Evolutionary conservation across 345 rosid species (phyloP).

Genomic region (Bruguiera gymnorhiza): DNA sequence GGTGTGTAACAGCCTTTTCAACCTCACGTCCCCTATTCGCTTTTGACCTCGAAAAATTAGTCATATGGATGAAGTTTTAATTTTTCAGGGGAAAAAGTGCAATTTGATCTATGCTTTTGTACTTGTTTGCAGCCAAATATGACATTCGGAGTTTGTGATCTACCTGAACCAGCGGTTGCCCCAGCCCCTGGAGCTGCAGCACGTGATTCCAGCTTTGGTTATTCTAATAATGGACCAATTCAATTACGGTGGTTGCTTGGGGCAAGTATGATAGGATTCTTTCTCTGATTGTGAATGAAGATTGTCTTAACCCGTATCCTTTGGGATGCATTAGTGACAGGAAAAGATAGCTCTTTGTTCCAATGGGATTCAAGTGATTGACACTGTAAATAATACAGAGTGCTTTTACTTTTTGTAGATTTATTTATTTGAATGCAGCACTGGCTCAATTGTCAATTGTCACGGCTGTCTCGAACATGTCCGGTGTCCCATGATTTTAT

Average conservation of each 20-base stretch:
- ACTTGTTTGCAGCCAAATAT: slow-evolving; percentile 42
- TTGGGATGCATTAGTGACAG: background rate
- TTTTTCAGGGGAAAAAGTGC: background rate
- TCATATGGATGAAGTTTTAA: background rate
- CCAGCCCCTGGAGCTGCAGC: slow-evolving; percentile 17
- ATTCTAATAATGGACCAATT: slow-evolving; percentile 12
- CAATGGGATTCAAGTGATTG: slow-evolving; percentile 5
- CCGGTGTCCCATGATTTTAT: background rate
- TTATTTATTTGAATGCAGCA: slow-evolving; percentile 2
- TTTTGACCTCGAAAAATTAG: background rate
- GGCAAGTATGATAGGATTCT: slow-evolving; percentile 9
- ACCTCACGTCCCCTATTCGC: background rate
- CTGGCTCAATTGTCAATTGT: background rate
- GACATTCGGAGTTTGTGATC: slow-evolving; percentile 41
- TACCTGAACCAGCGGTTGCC: slow-evolving; percentile 25
- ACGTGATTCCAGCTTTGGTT: slow-evolving; percentile 34
- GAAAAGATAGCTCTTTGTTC: background rate
- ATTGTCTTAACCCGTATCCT: slow-evolving; percentile 1
- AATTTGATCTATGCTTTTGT: background rate
- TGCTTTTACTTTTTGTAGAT: background rate
- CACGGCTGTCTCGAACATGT: background rate
- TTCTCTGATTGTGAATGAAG: slow-evolving; percentile 13
- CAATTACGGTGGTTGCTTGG: slow-evolving; percentile 18
- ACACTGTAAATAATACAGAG: background rate
- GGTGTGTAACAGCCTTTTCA: slow-evolving; percentile 7